Percentiles rank a stretch among this genome's conserved stretches.
Conservation (phyloP, 2,329 filamentous ascomycete genomes). For the Neonectria punicea region DNA sequence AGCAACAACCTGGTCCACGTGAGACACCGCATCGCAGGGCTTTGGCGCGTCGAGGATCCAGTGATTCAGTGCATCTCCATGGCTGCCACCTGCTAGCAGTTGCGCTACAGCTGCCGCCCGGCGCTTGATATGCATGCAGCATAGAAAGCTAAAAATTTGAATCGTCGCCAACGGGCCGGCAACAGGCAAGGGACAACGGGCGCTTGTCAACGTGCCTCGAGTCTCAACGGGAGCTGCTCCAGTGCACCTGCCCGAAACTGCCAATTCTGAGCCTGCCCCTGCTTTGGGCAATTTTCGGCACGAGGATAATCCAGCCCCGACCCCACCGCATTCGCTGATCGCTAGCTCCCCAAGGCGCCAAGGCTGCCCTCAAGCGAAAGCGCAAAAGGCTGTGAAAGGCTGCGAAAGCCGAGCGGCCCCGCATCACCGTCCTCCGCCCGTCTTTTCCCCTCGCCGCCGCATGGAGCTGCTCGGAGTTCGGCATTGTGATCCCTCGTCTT, state of each 20-base stretch:
- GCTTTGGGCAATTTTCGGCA: background rate
- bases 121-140: background rate
- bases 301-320: background rate
- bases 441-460: slow-evolving; percentile 40
- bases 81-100: background rate
- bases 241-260: background rate
- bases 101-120: background rate
- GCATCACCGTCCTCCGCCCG: slow-evolving; percentile 31
- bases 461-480: slow-evolving; percentile 50
- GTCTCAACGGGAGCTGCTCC: background rate
- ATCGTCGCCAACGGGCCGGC: background rate
- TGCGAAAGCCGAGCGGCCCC: slow-evolving; percentile 40
- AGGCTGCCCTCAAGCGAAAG: background rate
- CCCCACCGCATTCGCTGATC: background rate
- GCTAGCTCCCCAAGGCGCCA: background rate
- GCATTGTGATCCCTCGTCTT: slow-evolving; percentile 45
- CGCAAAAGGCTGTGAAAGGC: background rate
- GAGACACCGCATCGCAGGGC: background rate
- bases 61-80: background rate
- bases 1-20: background rate
- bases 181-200: background rate
- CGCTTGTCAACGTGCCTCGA: background rate
- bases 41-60: too few species aligned
- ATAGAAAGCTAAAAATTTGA: background rate
- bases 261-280: background rate